Evolutionary conservation across 371 early-diverging fungal genomes (phyloP), one percentile per base, ranked within the genome.

Genomic region (Sporodiniella umbellata): DNA sequence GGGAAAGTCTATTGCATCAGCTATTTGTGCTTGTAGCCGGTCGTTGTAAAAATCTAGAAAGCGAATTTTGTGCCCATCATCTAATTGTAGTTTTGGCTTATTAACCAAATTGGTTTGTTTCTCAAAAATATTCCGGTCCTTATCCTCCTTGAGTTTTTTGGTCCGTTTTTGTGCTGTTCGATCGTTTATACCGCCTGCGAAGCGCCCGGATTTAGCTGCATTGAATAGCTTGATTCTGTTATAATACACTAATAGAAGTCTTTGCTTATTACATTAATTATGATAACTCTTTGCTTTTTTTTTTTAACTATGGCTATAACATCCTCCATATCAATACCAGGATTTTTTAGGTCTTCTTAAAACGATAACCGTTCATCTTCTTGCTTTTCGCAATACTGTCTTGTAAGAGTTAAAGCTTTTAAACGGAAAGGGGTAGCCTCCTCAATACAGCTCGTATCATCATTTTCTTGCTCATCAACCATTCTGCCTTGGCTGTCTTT

Each of bases 81-180:
- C 45, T 11, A 49, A 25, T 49, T 56, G 51, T 33, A 45, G 33
- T 24, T 57, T 51, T 51, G 57, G 33, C 51, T 47, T 51, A 42
- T 51, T 57, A 45, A 49, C 44, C 45, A 44, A 44, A 55, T 48
- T 37, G 17, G 49, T 37, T 38, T 49, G 49, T 15, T 55, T 55
- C 49, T 43, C 49, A 38, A 55, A 42, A 42, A 48, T 48, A 48
- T 54, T 54, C 54, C 47, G 45, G 49, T 42, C 51, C 24, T 56
- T 56, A 21, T 57, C 57, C 43, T 51, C 51, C 12, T 55, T 55
- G 30, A 51, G 48, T 46, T 42, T 45, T 47, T 51, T 46, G 23
- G 51, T 28, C 51, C 51, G 51, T 51, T 51, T 56, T 47, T 51
- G 57, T 46, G 50, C 48, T 42, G 54, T 48, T 33, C 48, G 33